phyloP scores from a whole-genome alignment of 108 stramenopile species.

The Nitzschia sp. region DNA sequence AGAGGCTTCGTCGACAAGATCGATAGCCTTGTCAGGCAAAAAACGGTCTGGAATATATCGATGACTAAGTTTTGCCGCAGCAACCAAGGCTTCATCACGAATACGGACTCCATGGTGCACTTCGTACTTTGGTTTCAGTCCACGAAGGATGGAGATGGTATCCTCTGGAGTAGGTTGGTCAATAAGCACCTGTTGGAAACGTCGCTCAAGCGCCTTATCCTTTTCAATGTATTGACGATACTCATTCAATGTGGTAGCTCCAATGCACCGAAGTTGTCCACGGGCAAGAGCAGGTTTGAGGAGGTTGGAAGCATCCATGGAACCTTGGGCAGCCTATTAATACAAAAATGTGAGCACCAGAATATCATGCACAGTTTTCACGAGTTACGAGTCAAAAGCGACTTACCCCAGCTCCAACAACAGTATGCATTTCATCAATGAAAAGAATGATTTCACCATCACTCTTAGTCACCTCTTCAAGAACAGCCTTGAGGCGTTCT shows the following conservation, averaged over 20 bases:
- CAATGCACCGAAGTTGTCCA: conserved; percentile 95
- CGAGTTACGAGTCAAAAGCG: neutral
- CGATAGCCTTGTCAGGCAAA: conserved; percentile 86
- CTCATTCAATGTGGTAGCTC: conserved; percentile 97
- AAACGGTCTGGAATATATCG: conserved; percentile 96
- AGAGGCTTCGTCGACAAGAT: conserved; percentile 98
- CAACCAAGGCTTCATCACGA: conserved; percentile 93
- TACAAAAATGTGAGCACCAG: neutral
- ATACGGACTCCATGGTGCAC: conserved; percentile 97
- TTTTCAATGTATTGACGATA: conserved; percentile 97
- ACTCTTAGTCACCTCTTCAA: conserved; percentile 94
- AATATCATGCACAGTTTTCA: neutral
- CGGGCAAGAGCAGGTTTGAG: conserved; percentile 97
- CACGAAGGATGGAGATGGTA: conserved; percentile 96
- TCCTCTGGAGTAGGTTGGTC: conserved; percentile 96
- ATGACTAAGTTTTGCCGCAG: conserved; percentile 93
- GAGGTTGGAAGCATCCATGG: conserved; percentile 98
- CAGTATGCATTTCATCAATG: conserved; percentile 99
- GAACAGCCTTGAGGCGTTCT: conserved; percentile 97
- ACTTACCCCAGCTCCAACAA: conserved; percentile 93
- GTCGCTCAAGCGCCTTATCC: conserved; percentile 97
- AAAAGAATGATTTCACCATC: conserved; percentile 95
- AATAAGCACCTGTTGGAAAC: conserved; percentile 98
- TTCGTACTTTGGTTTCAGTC: conserved; percentile 95
- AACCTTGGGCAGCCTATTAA: conserved; percentile 61